Conservation (phyloP, 306 rosid species). For the Prunus mume region DNA sequence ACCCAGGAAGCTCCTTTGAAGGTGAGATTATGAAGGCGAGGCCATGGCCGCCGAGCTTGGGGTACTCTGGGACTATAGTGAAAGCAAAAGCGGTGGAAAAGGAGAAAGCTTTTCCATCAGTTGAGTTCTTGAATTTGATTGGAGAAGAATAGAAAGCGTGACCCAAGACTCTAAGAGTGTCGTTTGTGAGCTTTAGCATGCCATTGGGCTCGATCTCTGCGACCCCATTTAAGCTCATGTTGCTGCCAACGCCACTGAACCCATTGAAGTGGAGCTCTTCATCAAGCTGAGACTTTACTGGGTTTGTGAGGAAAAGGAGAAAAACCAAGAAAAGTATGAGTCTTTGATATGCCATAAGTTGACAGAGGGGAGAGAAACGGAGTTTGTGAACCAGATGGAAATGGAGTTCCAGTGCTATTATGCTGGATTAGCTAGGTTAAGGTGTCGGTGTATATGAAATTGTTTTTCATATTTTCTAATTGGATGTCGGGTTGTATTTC, state of each 20-base stretch:
- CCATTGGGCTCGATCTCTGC: slow-evolving; percentile 34
- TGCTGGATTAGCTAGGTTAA: neutral
- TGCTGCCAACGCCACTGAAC: slow-evolving; percentile 14
- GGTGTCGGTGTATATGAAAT: neutral
- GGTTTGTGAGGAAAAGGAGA: slow-evolving; percentile 15
- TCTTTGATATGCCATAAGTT: slow-evolving; percentile 25
- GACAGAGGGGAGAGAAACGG: neutral
- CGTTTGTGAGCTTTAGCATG: slow-evolving; percentile 26
- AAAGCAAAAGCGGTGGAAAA: slow-evolving; percentile 10
- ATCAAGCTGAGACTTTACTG: slow-evolving; percentile 8
- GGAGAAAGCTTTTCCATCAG: slow-evolving; percentile 2
- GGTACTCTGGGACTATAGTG: slow-evolving; percentile 17
- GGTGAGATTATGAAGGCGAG: slow-evolving; percentile 25
- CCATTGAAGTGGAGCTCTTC: slow-evolving; percentile 36
- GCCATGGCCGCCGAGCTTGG: slow-evolving; percentile 23
- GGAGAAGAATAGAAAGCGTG: slow-evolving; percentile 20
- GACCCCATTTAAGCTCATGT: slow-evolving; percentile 39
- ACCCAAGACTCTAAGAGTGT: slow-evolving; percentile 14
- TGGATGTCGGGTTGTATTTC: neutral
- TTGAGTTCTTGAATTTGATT: neutral
- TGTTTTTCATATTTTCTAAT: neutral
- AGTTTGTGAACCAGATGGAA: neutral
- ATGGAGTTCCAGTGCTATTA: neutral
- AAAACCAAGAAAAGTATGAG: slow-evolving; percentile 18
- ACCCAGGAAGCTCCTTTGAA: slow-evolving; percentile 10